phyloP scores from a whole-genome alignment of 106 monocot species.

The Dendrobium catenatum region DNA sequence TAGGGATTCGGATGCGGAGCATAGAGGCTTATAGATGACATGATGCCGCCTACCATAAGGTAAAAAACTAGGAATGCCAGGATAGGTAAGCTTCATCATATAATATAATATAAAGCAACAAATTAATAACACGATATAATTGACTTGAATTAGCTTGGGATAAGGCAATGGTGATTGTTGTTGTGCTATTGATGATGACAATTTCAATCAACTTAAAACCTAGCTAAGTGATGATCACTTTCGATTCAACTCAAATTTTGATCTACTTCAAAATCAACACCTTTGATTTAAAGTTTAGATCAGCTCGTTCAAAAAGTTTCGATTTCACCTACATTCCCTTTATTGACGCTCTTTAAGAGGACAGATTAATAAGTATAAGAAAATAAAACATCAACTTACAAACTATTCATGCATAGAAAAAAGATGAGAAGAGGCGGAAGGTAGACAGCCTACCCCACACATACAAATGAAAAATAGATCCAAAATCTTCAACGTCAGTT shows the following conservation, averaged over 20 bases:
- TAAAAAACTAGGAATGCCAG: constrained; percentile 4
- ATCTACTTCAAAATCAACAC: not conserved
- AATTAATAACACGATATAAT: no score
- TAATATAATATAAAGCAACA: not conserved
- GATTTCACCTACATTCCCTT: not conserved
- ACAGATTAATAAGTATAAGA: not conserved
- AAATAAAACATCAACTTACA: not conserved
- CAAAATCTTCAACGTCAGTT: constrained; percentile 95
- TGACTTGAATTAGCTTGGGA: no score
- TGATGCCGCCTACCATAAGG: no score
- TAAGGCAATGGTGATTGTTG: no score
- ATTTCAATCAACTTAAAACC: no score
- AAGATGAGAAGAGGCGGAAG: not conserved
- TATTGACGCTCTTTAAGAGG: not conserved
- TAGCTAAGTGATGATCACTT: no score
- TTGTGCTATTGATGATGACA: no score
- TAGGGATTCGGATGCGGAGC: no score
- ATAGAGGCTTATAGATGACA: no score
- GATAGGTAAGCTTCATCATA: constrained; percentile 66
- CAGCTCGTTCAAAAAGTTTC: not conserved
- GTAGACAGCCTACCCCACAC: constrained; percentile 80
- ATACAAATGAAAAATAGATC: constrained; percentile 85
- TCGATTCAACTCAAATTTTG: not conserved
- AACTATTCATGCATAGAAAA: not conserved
- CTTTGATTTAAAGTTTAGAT: not conserved